Evolutionary conservation across 106 monocot genomes (phyloP).

Genomic region (Hemerocallis citrina): DNA sequence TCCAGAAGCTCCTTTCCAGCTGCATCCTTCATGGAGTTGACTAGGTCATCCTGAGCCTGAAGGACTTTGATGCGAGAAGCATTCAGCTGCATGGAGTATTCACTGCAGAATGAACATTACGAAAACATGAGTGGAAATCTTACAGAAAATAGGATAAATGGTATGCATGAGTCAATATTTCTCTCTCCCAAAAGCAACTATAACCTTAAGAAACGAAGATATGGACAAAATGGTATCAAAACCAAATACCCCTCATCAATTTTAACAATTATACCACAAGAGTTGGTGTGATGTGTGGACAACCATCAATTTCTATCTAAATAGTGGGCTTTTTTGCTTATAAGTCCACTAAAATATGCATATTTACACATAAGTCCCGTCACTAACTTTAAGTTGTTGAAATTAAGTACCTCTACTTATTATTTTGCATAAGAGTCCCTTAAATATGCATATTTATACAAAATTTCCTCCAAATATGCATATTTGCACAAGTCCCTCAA

Average conservation of each 20-base stretch:
- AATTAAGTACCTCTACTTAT: no score
- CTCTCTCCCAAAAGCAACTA: neutral
- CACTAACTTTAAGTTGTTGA: no score
- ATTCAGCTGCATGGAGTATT: constrained; percentile 34
- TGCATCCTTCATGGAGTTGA: constrained; percentile 26
- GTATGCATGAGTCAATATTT: neutral
- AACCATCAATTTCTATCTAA: neutral
- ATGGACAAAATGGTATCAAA: no score
- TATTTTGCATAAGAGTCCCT: neutral
- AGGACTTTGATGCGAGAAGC: constrained; percentile 30
- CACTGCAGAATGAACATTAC: constrained; percentile 16
- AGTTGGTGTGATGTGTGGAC: no score
- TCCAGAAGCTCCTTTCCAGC: constrained; percentile 23
- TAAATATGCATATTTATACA: neutral
- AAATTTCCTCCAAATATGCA: no score
- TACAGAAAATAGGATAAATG: neutral
- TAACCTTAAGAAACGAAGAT: neutral
- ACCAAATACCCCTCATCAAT: no score
- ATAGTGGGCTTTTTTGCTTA: no score
- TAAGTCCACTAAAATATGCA: no score
- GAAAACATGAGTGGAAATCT: neutral
- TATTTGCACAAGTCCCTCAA: no score
- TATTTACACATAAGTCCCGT: no score
- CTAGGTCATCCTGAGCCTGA: constrained; percentile 25
- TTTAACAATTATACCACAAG: no score